Base-by-base conservation (phyloP, 2,329 filamentous ascomycete species). In the Ophiostoma pallidulum region DNA sequence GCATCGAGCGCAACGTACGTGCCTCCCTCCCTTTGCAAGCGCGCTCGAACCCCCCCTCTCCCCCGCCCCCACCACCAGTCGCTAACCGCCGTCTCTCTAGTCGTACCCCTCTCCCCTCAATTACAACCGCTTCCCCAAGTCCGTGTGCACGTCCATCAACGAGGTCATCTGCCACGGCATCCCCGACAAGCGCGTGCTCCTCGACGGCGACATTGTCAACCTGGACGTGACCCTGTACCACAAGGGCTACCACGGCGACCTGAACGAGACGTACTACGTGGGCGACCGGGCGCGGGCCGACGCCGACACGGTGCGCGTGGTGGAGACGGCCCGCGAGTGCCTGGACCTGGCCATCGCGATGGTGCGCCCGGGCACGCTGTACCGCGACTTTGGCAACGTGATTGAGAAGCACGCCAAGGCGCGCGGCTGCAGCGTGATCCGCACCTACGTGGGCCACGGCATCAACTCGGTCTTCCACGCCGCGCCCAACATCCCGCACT, bases 141-240 rank as follows among this genome's bases (percentile, higher is more conserved):
- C 92, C 0, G 86, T 96, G 53, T 98, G 92, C 68, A 97, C 91
- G 3, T 97, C 91, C 3, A 70, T 86, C 42, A 98, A 98, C 71
- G 92, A 98, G 68, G 86, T 95, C 54, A 97, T 98, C 64, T 98
- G 92, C 71, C 92, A 98, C 72, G 92, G 92, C 45, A 98, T 98
- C 54, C 92, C 92, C 14, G 92, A 98, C 61, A 81, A 94, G 64
- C 80, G 92, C 47, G 74, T 85, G 8, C 75, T 98, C 1, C 68
- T 88, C 54, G 91, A 98, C 57, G 92, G 92, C 53, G 92, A 98
- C 60, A 97, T 98, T 55, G 71, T 98, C 60, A 98, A 98, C 69
- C 89, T 98, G 56, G 92, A 98, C 58, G 86, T 98, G 5, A 90
- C 89, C 1, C 71, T 98, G 37, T 98, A 94, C 66, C 89, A 97